Percentiles rank a stretch among this genome's conserved stretches.
These are phyloP conservation scores for Physocladia obscura DNA, from an alignment of 192 early-diverging fungal genomes.

Conservation along the genomic window DNA sequence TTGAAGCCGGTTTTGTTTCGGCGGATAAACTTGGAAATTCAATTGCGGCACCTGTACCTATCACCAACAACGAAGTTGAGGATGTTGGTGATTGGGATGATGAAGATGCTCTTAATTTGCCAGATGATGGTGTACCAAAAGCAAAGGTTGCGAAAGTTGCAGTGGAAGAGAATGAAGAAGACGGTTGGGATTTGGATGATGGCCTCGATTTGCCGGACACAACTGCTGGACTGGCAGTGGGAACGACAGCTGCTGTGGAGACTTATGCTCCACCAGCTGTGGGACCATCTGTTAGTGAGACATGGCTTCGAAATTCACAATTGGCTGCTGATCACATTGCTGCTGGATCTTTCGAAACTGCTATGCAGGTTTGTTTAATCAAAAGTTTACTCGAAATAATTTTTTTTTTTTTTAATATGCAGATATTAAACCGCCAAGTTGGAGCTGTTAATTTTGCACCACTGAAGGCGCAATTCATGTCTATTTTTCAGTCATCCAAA, in stretches of 20 bases:
- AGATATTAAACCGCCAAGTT: constrained; percentile 84
- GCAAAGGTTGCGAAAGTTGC: constrained; percentile 30
- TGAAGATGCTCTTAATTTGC: constrained; percentile 70
- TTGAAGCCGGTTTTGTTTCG: constrained; percentile 61
- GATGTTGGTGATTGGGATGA: constrained; percentile 76
- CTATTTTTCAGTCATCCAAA: constrained; percentile 77
- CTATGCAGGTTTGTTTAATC: constrained; percentile 73
- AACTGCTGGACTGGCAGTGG: constrained; percentile 61
- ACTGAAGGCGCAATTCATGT: constrained; percentile 83
- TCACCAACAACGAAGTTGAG: constrained; percentile 56
- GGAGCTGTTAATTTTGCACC: constrained; percentile 91
- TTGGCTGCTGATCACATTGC: constrained; percentile 91
- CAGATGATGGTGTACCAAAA: constrained; percentile 21
- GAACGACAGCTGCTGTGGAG: constrained; percentile 49
- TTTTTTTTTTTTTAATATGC: too few relatives aligned
- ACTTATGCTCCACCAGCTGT: constrained; percentile 74
- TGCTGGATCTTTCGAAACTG: constrained; percentile 91
- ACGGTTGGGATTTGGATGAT: constrained; percentile 83
- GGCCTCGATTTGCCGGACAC: constrained; percentile 70
- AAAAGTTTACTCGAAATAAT: too few relatives aligned
- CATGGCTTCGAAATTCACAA: constrained; percentile 83
- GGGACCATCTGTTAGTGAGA: constrained; percentile 68
- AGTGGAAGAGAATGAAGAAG: constrained; percentile 52
- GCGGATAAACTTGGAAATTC: constrained; percentile 3
- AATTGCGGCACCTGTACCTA: constrained; percentile 59